Conservation (phyloP, 2,329 filamentous ascomycete genomes). For the Colletotrichum tamarilloi region DNA sequence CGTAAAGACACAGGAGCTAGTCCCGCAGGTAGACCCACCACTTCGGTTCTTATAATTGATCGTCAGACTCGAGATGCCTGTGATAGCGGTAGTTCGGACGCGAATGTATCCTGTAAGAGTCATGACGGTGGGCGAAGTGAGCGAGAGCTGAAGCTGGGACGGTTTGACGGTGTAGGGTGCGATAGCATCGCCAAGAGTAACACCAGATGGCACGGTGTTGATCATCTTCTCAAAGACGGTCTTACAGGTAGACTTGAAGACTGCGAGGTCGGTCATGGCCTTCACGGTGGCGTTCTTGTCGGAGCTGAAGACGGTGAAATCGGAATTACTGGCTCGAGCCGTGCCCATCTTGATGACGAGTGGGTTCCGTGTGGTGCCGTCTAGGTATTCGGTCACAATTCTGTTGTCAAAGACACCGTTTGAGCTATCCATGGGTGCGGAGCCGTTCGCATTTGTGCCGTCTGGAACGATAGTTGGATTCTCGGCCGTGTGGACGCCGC, state of each 20-base stretch:
- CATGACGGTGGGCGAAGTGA: constrained; percentile 61
- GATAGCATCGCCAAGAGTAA: constrained; percentile 63
- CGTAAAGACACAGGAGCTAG: constrained; percentile 54
- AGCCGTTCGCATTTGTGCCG: constrained; percentile 55
- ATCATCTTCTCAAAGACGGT: constrained; percentile 69
- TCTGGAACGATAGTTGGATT: constrained; percentile 64
- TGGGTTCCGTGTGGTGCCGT: constrained; percentile 64
- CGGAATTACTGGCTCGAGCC: constrained; percentile 58
- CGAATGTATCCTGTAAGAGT: constrained; percentile 66
- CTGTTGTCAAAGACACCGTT: constrained; percentile 65
- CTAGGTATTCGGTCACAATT: constrained; percentile 67
- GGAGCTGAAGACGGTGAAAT: constrained; percentile 65
- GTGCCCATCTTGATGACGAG: constrained; percentile 64
- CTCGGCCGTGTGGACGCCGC: constrained; percentile 66
- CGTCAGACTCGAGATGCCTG: constrained; percentile 58
- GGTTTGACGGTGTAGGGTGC: constrained; percentile 70
- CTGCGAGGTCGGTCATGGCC: constrained; percentile 54
- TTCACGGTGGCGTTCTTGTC: constrained; percentile 67
- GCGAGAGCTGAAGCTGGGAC: constrained; percentile 64
- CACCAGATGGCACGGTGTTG: constrained; percentile 65
- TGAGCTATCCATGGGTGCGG: constrained; percentile 59
- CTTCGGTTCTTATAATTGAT: constrained; percentile 67
- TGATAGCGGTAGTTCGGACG: constrained; percentile 62
- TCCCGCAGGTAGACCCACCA: constrained; percentile 59
- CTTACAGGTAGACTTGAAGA: constrained; percentile 61